Percentiles rank a stretch among this genome's conserved stretches.
These are phyloP conservation scores for Guadua angustifolia DNA, from an alignment of 176 grass and related monocot genomes.

Conservation along the genomic window DNA sequence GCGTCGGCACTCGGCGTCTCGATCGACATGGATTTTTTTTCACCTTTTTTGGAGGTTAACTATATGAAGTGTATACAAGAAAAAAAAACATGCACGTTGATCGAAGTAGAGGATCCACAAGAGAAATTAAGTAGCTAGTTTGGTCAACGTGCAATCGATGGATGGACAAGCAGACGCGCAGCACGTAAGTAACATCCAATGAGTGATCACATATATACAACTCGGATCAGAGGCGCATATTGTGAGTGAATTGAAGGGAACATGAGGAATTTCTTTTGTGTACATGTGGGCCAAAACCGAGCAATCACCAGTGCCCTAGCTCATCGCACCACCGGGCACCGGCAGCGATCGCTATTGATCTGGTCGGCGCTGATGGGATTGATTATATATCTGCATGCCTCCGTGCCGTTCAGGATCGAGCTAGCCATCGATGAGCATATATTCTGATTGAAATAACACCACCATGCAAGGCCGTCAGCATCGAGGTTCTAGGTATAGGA, in stretches of 20 bases:
- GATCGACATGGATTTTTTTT: background rate
- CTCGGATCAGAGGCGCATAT: background rate
- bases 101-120: no score
- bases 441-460: background rate
- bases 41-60: background rate
- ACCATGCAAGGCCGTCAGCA: background rate
- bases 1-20: background rate
- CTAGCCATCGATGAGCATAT: background rate
- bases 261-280: background rate
- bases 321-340: conserved; percentile 2
- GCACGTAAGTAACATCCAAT: conserved; percentile 35
- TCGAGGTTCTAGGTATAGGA: background rate
- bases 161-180: background rate
- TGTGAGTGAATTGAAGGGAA: conserved; percentile 3
- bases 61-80: no score
- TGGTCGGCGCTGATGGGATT: background rate
- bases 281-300: conserved; percentile 24
- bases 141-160: conserved; percentile 38
- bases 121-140: no score
- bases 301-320: background rate
- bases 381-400: background rate
- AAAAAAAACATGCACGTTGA: no score
- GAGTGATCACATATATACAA: conserved; percentile 23
- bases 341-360: background rate
- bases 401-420: background rate